These are phyloP conservation scores for Apiotrichum mycotoxinovorans DNA, from an alignment of 1,284 basidiomycete species.

Conservation along the genomic window DNA sequence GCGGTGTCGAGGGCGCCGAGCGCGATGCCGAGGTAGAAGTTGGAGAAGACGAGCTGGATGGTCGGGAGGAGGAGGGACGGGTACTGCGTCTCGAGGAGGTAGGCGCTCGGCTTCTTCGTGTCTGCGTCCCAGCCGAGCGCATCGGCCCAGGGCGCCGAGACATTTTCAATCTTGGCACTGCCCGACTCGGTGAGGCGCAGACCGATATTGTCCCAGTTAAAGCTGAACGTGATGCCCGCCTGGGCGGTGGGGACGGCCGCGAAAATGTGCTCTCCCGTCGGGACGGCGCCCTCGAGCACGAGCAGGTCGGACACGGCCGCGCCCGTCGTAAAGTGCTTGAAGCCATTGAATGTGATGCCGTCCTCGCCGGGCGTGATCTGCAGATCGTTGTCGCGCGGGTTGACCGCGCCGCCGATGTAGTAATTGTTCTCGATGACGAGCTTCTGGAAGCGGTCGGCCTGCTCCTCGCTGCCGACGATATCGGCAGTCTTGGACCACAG, in stretches of 20 bases:
- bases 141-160: constrained; percentile 32
- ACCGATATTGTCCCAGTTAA: constrained; percentile 49
- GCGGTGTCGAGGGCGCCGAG: constrained; percentile 39
- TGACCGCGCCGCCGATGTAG: constrained; percentile 44
- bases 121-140: constrained; percentile 27
- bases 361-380: constrained; percentile 27
- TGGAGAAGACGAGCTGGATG: constrained; percentile 44
- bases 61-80: constrained; percentile 43
- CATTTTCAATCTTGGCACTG: constrained; percentile 34
- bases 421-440: constrained; percentile 11
- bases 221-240: constrained; percentile 39
- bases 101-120: not conserved
- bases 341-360: constrained; percentile 38
- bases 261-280: constrained; percentile 32
- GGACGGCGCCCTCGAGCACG: constrained; percentile 40
- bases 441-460: constrained; percentile 2
- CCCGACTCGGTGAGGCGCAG: constrained; percentile 42
- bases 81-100: constrained; percentile 15
- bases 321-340: constrained; percentile 45
- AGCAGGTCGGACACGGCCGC: constrained; percentile 43
- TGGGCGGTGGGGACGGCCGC: constrained; percentile 34
- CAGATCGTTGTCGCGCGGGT: constrained; percentile 44
- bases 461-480: constrained; percentile 5
- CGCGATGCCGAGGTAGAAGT: constrained; percentile 47
- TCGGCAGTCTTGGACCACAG: constrained; percentile 6